A percentile compares a stretch with the other conserved stretches of the same genome.
Conservation (phyloP, 768 basidiomycete genomes). For the Tricholoma matsutake region DNA sequence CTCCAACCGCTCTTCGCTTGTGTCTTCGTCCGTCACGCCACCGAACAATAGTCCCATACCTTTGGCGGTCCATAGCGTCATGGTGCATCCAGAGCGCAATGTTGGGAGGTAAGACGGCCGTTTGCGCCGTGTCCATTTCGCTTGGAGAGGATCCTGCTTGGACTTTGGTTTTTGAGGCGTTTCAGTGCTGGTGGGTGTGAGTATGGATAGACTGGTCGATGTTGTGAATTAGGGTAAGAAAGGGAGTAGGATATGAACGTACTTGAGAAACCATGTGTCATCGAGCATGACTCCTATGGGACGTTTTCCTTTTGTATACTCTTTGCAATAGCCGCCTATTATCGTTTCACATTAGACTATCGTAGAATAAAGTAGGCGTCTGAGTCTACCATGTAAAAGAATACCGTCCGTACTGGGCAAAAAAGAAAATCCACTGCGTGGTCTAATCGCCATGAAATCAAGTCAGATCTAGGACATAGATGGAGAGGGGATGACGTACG, state of each 20-base stretch:
- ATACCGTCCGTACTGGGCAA: conserved; percentile 76
- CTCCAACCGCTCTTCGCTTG: conserved; percentile 77
- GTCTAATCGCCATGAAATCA: conserved; percentile 25
- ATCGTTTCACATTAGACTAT: too few relatives aligned
- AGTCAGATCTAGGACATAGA: not conserved
- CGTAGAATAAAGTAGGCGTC: not conserved
- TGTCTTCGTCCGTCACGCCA: conserved; percentile 85
- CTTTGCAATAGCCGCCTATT: conserved; percentile 86
- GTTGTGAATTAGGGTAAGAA: not conserved
- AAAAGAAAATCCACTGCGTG: conserved; percentile 84
- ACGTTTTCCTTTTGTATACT: conserved; percentile 82
- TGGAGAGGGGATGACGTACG: conserved; percentile 40
- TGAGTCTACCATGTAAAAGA: conserved; percentile 64
- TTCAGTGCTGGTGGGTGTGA: conserved; percentile 15
- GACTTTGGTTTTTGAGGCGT: conserved; percentile 28
- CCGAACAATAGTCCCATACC: conserved; percentile 80
- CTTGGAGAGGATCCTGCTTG: conserved; percentile 43
- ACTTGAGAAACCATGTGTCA: conserved; percentile 88
- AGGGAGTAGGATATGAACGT: conserved; percentile 15
- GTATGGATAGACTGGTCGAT: conserved; percentile 4
- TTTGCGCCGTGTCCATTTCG: conserved; percentile 89
- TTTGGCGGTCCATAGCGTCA: conserved; percentile 74
- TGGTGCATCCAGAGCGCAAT: conserved; percentile 78
- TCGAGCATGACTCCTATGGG: conserved; percentile 85
- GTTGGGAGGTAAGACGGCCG: conserved; percentile 65